Percentiles rank a stretch among this genome's conserved stretches.
phyloP scores from a whole-genome alignment of 257 asterid species.

The Solanum okadae region DNA sequence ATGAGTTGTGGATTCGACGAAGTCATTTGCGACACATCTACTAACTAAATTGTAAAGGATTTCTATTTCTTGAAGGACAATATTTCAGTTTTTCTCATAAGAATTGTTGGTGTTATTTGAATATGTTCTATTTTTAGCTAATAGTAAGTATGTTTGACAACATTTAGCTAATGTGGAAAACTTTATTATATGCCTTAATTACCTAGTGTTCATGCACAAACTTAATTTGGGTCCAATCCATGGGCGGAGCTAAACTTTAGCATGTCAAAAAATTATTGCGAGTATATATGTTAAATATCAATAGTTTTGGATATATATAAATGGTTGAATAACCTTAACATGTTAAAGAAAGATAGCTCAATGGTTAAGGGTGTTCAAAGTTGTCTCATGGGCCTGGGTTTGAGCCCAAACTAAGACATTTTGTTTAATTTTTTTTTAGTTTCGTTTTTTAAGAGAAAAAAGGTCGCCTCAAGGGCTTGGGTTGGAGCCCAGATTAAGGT shows the following conservation, averaged over 20 bases:
- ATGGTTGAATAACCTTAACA: neutral
- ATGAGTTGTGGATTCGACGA: conserved; percentile 79
- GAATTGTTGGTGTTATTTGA: neutral
- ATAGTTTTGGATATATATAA: too few relatives aligned
- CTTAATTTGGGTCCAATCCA: neutral
- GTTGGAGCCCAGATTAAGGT: too few relatives aligned
- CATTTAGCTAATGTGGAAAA: neutral
- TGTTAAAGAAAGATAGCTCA: too few relatives aligned
- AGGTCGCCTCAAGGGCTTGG: too few relatives aligned
- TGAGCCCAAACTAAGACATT: too few relatives aligned
- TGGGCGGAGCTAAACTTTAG: too few relatives aligned
- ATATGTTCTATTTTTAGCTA: neutral
- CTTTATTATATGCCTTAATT: neutral
- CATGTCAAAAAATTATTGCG: too few relatives aligned
- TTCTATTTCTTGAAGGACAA: neutral
- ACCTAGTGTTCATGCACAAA: neutral
- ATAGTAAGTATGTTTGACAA: neutral
- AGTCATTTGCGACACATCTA: conserved; percentile 24
- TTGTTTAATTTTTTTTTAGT: too few relatives aligned
- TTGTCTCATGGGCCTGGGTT: too few relatives aligned
- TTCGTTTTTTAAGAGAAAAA: too few relatives aligned
- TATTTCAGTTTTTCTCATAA: neutral
- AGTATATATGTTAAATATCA: too few relatives aligned
- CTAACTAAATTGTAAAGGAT: neutral
- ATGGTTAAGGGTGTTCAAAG: too few relatives aligned